Evolutionary conservation across 179 eudicot genomes (phyloP).

Genomic region (Kewa caespitosa): DNA sequence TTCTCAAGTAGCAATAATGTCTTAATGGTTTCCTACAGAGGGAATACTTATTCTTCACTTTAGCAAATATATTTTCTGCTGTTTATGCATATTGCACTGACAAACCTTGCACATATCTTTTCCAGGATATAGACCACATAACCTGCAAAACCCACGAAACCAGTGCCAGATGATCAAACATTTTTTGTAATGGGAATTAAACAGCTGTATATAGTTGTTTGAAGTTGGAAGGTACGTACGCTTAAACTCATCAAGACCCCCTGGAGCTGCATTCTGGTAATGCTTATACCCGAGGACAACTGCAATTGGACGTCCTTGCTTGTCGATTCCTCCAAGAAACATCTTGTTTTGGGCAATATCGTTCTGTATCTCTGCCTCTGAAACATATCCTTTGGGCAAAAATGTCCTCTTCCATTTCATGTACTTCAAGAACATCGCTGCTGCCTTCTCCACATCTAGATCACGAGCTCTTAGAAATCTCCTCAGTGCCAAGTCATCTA

Average conservation of each 20-base stretch:
- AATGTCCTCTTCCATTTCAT: conserved; percentile 58
- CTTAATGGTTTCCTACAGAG: no score
- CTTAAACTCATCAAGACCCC: conserved; percentile 64
- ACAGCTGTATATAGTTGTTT: neutral
- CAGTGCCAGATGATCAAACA: neutral
- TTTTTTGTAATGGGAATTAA: neutral
- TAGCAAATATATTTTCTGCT: neutral
- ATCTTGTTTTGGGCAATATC: conserved; percentile 62
- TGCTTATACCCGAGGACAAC: conserved; percentile 46
- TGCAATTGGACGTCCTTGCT: conserved; percentile 51
- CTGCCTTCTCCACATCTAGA: conserved; percentile 70
- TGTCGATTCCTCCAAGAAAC: conserved; percentile 59
- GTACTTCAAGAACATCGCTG: conserved; percentile 55
- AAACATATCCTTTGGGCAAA: conserved; percentile 53
- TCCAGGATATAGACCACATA: conserved; percentile 66
- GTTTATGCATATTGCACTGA: neutral
- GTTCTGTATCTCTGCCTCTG: conserved; percentile 47
- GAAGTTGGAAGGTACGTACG: conserved; percentile 20
- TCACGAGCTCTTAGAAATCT: conserved; percentile 82
- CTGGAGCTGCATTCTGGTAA: conserved; percentile 38
- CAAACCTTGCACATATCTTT: conserved; percentile 62
- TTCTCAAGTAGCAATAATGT: no score
- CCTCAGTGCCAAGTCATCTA: conserved; percentile 58
- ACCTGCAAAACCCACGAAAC: conserved; percentile 42
- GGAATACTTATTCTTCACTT: no score